phyloP scores from a whole-genome alignment of 805 yeast genomes.

The Ogataea haglerorum region DNA sequence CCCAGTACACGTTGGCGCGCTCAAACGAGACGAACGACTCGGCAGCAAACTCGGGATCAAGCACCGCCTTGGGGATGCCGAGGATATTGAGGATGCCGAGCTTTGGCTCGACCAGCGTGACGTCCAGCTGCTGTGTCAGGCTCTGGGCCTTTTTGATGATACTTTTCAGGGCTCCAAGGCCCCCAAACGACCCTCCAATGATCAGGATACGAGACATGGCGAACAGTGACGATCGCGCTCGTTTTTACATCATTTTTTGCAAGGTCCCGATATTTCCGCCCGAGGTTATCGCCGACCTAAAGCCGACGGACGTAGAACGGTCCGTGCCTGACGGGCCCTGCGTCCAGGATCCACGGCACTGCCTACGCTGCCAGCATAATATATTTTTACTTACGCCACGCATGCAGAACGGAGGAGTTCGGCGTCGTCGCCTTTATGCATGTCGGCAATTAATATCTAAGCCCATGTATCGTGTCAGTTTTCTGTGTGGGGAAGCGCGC shows the following conservation, averaged over 20 bases:
- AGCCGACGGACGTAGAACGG: not conserved
- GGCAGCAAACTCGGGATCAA: constrained; percentile 36
- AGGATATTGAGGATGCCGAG: constrained; percentile 39
- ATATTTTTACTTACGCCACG: not conserved
- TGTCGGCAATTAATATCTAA: too few relatives aligned
- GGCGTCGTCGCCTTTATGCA: too few relatives aligned
- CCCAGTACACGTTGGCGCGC: constrained; percentile 12
- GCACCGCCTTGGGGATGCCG: constrained; percentile 38
- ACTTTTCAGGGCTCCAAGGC: constrained; percentile 9
- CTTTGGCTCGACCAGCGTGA: constrained; percentile 38
- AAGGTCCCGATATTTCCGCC: not conserved
- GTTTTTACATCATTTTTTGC: not conserved
- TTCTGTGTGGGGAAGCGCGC: constrained; percentile 4
- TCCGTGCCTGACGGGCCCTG: not conserved
- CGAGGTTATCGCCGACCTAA: not conserved
- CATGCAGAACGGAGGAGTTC: not conserved
- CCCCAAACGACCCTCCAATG: constrained; percentile 15
- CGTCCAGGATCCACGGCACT: not conserved
- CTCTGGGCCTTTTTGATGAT: constrained; percentile 4
- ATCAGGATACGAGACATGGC: constrained; percentile 9
- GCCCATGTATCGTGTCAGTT: not conserved
- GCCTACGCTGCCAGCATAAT: not conserved
- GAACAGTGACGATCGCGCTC: too few relatives aligned
- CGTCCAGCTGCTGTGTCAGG: constrained; percentile 17
- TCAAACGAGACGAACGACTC: constrained; percentile 9